Evolutionary conservation across 768 basidiomycete genomes (phyloP).

Genomic region (Lyophyllum decastes): DNA sequence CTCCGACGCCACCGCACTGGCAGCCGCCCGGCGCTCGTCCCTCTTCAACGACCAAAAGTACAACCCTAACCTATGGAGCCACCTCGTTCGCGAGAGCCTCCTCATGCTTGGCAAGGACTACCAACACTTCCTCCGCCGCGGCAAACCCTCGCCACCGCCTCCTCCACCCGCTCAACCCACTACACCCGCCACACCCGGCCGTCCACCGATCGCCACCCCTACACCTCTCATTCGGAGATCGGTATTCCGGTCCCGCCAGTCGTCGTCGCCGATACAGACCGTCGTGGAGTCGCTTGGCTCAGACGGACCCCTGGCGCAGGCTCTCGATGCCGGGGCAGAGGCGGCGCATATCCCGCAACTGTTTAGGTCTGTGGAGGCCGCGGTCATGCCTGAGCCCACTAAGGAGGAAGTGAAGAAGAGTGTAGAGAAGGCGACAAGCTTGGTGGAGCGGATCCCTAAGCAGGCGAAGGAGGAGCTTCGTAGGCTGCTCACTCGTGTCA

Average conservation of each 20-base stretch:
- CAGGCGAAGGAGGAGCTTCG: background rate
- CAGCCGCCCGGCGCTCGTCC: slow-evolving; percentile 46
- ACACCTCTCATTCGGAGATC: slow-evolving; percentile 41
- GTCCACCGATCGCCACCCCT: slow-evolving; percentile 36
- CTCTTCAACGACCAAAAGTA: slow-evolving; percentile 73
- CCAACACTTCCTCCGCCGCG: slow-evolving; percentile 62
- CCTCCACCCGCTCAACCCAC: slow-evolving; percentile 15
- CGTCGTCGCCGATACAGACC: slow-evolving; percentile 49
- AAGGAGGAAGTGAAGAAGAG: slow-evolving; percentile 23
- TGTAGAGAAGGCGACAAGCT: slow-evolving; percentile 14
- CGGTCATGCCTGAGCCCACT: slow-evolving; percentile 16
- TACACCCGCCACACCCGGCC: slow-evolving; percentile 10
- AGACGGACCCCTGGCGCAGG: slow-evolving; percentile 56
- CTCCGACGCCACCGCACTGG: slow-evolving; percentile 39
- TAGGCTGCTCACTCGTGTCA: background rate
- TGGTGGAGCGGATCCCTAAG: slow-evolving; percentile 2
- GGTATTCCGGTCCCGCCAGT: slow-evolving; percentile 43
- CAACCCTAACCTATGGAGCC: slow-evolving; percentile 63
- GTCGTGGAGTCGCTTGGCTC: slow-evolving; percentile 61
- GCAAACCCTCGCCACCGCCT: slow-evolving; percentile 36
- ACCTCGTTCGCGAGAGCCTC: slow-evolving; percentile 58
- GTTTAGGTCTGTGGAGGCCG: slow-evolving; percentile 41
- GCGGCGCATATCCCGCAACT: slow-evolving; percentile 41
- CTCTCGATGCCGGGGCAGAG: slow-evolving; percentile 47
- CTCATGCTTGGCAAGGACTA: slow-evolving; percentile 69